A percentile compares a stretch with the other conserved stretches of the same genome.
Conservation (phyloP, 73 alveolate species). For the Diophrys sp. region DNA sequence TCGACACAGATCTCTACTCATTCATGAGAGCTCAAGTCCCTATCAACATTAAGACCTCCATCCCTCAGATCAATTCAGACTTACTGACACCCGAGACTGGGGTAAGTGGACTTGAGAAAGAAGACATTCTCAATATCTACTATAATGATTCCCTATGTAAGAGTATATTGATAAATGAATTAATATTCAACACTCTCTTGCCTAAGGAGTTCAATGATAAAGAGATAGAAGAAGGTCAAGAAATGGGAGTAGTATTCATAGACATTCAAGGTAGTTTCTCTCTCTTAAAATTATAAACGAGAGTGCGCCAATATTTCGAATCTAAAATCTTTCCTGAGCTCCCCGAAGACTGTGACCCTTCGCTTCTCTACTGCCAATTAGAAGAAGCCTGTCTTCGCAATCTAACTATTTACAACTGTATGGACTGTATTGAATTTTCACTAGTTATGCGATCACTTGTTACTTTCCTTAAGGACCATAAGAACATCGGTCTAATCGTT, state of each 20-base stretch:
- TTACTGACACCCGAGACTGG: slow-evolving; percentile 8
- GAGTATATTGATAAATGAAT: slow-evolving; percentile 28
- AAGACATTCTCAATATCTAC: slow-evolving; percentile 11
- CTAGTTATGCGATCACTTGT: slow-evolving; percentile 35
- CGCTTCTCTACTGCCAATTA: slow-evolving; percentile 12
- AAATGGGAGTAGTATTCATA: slow-evolving; percentile 25
- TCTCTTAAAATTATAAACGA: slow-evolving; percentile 15
- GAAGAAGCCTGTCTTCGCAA: slow-evolving; percentile 6
- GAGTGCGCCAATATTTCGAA: slow-evolving; percentile 21
- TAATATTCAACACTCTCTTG: slow-evolving; percentile 8
- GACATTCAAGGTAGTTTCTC: slow-evolving; percentile 31
- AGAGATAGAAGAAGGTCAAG: slow-evolving; percentile 20
- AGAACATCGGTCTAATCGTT: slow-evolving; percentile 32
- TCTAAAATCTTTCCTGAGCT: not conserved
- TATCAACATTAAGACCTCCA: slow-evolving; percentile 12
- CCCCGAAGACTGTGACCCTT: not conserved
- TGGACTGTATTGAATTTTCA: slow-evolving; percentile 35
- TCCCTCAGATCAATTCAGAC: slow-evolving; percentile 5
- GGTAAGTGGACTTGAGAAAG: slow-evolving; percentile 34
- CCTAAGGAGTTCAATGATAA: slow-evolving; percentile 30
- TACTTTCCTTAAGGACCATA: slow-evolving; percentile 19
- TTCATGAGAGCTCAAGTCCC: slow-evolving; percentile 40
- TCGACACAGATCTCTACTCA: slow-evolving; percentile 33
- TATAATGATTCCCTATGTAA: slow-evolving; percentile 35
- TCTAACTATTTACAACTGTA: slow-evolving; percentile 14